Evolutionary conservation across 768 basidiomycete genomes (phyloP).

Genomic region (Daedaleopsis nitida): DNA sequence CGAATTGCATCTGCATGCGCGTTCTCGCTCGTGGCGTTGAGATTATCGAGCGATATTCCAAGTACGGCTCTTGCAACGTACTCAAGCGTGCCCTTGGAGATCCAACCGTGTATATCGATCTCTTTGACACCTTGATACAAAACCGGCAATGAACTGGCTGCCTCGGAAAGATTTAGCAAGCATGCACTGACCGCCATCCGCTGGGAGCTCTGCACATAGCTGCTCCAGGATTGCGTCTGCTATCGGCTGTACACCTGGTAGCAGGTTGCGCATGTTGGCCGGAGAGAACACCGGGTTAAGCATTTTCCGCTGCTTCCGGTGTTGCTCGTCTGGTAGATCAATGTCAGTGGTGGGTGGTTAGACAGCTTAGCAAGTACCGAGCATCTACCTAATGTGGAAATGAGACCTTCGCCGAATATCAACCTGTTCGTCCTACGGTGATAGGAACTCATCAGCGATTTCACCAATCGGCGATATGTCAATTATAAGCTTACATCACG

Average conservation of each 20-base stretch:
- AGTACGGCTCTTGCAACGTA: slow-evolving; percentile 37
- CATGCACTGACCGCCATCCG: slow-evolving; percentile 16
- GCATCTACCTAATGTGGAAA: slow-evolving; percentile 38
- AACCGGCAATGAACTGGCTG: not conserved
- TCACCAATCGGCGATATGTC: not conserved
- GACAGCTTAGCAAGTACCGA: slow-evolving; percentile 27
- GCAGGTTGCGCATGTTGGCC: slow-evolving; percentile 23
- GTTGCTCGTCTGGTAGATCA: slow-evolving; percentile 24
- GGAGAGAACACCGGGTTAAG: slow-evolving; percentile 31
- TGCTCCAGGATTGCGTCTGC: slow-evolving; percentile 30
- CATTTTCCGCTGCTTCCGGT: slow-evolving; percentile 30
- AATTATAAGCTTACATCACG: slow-evolving; percentile 6
- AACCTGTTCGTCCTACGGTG: slow-evolving; percentile 20
- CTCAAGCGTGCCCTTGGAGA: slow-evolving; percentile 37
- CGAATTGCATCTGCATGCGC: slow-evolving; percentile 34
- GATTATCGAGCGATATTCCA: slow-evolving; percentile 36
- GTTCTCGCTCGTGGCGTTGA: slow-evolving; percentile 28
- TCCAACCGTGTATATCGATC: slow-evolving; percentile 37
- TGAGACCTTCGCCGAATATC: slow-evolving; percentile 41
- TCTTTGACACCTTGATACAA: slow-evolving; percentile 29
- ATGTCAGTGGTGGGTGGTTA: not conserved
- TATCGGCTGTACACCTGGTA: slow-evolving; percentile 34
- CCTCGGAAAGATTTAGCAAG: too few relatives aligned
- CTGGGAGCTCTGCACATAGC: slow-evolving; percentile 25
- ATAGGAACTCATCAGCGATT: not conserved